A percentile compares a stretch with the other conserved stretches of the same genome.
phyloP scores from a whole-genome alignment of 768 basidiomycete genomes.

The Pulveroboletus sp. region DNA sequence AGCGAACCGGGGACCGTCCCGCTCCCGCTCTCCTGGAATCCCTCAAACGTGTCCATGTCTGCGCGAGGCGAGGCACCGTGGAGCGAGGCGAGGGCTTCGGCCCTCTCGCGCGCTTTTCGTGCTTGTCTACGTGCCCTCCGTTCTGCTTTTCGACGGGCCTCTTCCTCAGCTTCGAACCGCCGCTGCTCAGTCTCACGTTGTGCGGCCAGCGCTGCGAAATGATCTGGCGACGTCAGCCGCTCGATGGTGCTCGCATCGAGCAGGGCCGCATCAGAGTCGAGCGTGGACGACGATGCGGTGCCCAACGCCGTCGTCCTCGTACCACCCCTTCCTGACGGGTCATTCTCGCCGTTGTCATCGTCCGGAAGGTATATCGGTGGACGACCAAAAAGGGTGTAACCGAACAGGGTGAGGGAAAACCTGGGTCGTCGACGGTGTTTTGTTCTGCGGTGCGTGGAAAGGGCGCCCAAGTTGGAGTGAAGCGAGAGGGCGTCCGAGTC shows the following conservation, averaged over 20 bases:
- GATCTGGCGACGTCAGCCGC: constrained; percentile 42
- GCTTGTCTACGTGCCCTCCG: constrained; percentile 42
- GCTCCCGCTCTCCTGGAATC: constrained; percentile 55
- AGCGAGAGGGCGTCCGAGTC: constrained; percentile 60
- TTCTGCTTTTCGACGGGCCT: constrained; percentile 44
- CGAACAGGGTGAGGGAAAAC: constrained; percentile 54
- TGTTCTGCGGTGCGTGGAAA: constrained; percentile 26
- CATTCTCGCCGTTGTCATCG: constrained; percentile 40
- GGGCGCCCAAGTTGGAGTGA: constrained; percentile 64
- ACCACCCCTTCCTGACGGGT: background rate
- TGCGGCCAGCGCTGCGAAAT: constrained; percentile 25
- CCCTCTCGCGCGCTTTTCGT: constrained; percentile 40
- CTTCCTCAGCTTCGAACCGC: constrained; percentile 33
- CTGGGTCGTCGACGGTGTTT: constrained; percentile 31
- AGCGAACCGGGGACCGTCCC: background rate
- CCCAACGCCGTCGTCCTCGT: constrained; percentile 21
- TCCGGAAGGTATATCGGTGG: constrained; percentile 56
- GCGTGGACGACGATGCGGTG: constrained; percentile 38
- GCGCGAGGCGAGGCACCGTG: constrained; percentile 21
- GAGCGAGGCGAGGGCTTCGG: constrained; percentile 29
- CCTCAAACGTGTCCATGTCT: constrained; percentile 49
- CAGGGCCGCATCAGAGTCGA: constrained; percentile 69
- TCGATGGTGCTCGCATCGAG: constrained; percentile 56
- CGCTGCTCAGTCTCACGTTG: constrained; percentile 28
- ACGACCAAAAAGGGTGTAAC: constrained; percentile 63